These are phyloP conservation scores for Chaetomiaceae sp. DNA, from an alignment of 2,329 filamentous ascomycete species.

Conservation along the genomic window DNA sequence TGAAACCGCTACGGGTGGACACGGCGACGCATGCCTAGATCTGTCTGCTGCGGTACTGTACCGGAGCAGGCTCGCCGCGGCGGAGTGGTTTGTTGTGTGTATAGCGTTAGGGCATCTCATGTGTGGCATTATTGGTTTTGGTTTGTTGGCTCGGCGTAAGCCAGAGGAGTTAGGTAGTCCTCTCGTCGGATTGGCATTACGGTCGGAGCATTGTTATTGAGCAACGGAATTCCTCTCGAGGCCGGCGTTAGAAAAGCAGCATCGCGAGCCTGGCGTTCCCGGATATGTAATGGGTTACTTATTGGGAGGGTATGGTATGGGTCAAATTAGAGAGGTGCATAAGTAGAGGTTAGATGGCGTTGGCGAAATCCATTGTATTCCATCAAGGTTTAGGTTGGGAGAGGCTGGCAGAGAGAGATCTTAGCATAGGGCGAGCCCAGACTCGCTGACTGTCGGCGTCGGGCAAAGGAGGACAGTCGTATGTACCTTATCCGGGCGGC, in stretches of 20 bases:
- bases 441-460: too few relatives aligned
- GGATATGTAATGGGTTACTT: background rate
- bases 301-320: background rate
- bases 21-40: constrained; percentile 45
- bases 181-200: constrained; percentile 32
- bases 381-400: background rate
- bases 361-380: background rate
- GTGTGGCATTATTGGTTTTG: constrained; percentile 16
- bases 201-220: constrained; percentile 24
- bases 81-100: background rate
- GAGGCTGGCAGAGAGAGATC: too few relatives aligned
- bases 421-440: too few relatives aligned
- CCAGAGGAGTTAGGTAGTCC: constrained; percentile 49
- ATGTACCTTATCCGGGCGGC: too few relatives aligned
- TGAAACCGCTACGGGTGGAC: constrained; percentile 40
- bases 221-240: constrained; percentile 13
- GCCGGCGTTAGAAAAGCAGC: constrained; percentile 22
- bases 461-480: too few relatives aligned
- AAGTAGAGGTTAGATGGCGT: constrained; percentile 11
- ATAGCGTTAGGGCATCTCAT: constrained; percentile 9
- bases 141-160: constrained; percentile 35
- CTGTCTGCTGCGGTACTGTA: background rate
- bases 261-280: constrained; percentile 11
- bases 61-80: too few relatives aligned
- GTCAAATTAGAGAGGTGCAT: background rate